Evolutionary conservation across 805 yeast genomes (phyloP).

Genomic region (Wickerhamomyces rabaulensis): DNA sequence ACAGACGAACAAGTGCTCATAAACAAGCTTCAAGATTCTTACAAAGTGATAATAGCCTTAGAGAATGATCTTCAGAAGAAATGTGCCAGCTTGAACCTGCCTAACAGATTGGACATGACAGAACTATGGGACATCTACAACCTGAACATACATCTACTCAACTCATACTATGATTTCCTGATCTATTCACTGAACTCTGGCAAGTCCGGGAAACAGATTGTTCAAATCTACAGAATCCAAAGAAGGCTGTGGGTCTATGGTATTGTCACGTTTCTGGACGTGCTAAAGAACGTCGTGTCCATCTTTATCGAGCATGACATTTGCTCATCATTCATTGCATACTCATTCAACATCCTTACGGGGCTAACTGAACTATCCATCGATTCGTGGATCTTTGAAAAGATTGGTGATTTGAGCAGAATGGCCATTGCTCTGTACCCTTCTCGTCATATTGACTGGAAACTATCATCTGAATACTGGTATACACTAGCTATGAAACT

Average conservation of each 20-base stretch:
- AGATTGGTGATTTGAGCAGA: conserved; percentile 78
- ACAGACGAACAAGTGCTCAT: conserved; percentile 65
- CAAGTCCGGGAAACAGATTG: conserved; percentile 71
- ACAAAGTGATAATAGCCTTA: conserved; percentile 59
- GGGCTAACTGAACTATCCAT: conserved; percentile 31
- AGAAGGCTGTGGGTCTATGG: conserved; percentile 85
- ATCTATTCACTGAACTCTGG: conserved; percentile 70
- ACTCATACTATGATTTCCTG: conserved; percentile 67
- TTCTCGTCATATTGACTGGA: conserved; percentile 81
- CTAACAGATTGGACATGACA: conserved; percentile 50
- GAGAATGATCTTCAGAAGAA: conserved; percentile 69
- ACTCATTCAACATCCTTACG: conserved; percentile 53
- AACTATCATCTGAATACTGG: conserved; percentile 78
- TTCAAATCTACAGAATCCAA: conserved; percentile 71
- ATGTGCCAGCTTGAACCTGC: conserved; percentile 55
- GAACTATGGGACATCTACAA: conserved; percentile 71
- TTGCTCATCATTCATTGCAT: conserved; percentile 67
- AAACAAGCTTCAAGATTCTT: conserved; percentile 67
- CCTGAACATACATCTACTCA: conserved; percentile 57
- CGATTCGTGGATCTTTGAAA: conserved; percentile 64
- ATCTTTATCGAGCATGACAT: conserved; percentile 75
- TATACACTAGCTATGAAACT: conserved; percentile 67
- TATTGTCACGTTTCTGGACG: conserved; percentile 74
- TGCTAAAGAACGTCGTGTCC: conserved; percentile 66
- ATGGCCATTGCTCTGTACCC: conserved; percentile 86